Evolutionary conservation across 2,329 filamentous ascomycete genomes (phyloP).

Genomic region (Cryphonectria carpinicola): DNA sequence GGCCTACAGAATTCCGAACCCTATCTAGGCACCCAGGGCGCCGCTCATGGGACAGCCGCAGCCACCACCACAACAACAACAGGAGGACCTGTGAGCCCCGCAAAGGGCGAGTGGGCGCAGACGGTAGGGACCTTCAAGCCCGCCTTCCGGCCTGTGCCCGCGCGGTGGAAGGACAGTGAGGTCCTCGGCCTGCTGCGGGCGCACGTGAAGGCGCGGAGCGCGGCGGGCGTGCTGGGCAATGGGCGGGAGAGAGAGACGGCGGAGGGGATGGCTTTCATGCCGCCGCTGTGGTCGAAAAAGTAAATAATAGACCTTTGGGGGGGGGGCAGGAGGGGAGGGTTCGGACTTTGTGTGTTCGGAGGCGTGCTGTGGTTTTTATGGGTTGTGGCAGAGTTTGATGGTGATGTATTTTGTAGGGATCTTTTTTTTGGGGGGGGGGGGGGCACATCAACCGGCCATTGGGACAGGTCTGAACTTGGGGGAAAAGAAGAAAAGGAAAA

Average conservation of each 20-base stretch:
- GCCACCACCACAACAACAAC: constrained; percentile 30
- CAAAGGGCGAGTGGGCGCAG: constrained; percentile 87
- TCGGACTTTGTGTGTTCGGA: neutral
- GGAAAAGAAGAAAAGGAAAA: neutral
- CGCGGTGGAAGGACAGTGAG: constrained; percentile 82
- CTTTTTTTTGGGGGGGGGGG: neutral
- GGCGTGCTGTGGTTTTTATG: neutral
- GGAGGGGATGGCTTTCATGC: constrained; percentile 62
- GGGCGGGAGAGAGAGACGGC: constrained; percentile 40
- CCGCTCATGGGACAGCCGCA: neutral
- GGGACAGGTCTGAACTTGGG: neutral
- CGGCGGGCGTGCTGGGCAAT: constrained; percentile 53
- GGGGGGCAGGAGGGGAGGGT: neutral
- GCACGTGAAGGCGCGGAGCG: constrained; percentile 77
- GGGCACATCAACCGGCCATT: neutral
- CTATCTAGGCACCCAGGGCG: constrained; percentile 31
- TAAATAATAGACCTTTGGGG: neutral
- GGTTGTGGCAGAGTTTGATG: neutral
- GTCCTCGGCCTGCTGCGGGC: constrained; percentile 75
- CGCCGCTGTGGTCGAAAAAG: constrained; percentile 41
- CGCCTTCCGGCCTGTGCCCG: constrained; percentile 87
- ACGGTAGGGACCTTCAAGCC: constrained; percentile 94
- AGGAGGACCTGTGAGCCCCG: constrained; percentile 39
- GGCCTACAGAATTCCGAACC: constrained; percentile 33
- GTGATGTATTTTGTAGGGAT: neutral